Evolutionary conservation across 768 basidiomycete genomes (phyloP), one percentile per base, ranked within the genome.

Genomic region (Tricholoma bakamatsutake): DNA sequence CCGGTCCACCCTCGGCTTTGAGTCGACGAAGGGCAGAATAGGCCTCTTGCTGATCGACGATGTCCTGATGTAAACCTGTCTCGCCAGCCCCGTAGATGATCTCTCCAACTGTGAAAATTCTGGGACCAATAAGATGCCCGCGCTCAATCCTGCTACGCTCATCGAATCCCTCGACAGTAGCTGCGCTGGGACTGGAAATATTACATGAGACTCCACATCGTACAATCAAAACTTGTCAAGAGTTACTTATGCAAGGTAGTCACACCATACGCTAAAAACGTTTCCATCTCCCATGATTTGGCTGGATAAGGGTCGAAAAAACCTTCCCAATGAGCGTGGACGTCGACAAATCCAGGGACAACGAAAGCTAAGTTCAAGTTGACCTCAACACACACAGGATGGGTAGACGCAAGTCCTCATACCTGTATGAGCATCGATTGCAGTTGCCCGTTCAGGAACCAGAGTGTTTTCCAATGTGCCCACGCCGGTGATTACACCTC

Each of bases 191-290:
- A 60, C 87, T 88, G 50, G 21, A 50, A 49, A 31, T 30, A 24
- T 24, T 40, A 50, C 18, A 50, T 31, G n/a, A 56, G 30, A 37
- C 18, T 31, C n/a, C 18, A 24, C 30, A 11, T 28, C 17, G 7
- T 18, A n/a, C 28, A 10, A 37, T 3, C 27, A 45, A 5, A 45
- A 13, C 51, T n/a, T n/a, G 27, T 21, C 12, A n/a, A 52, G 28
- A 69, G 76, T 55, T 58, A 88, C 87, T 89, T 90, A 73, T 88
- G 88, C 55, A 88, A 61, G 2, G 87, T 88, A 1, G 88, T 89
- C 4, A 89, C 79, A 18, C 88, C 88, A 61, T 87, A 88, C 0
- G 87, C 84, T 30, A 90, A 75, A 79, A 88, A 88, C 0, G 85
- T 80, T 63, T 85, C 78, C 73, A 86, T 74, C 62, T 89, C 87